Evolutionary conservation across 495 filamentous ascomycete genomes (phyloP), one percentile per base, ranked within the genome.

Genomic region (Aspergillus homomorphus): DNA sequence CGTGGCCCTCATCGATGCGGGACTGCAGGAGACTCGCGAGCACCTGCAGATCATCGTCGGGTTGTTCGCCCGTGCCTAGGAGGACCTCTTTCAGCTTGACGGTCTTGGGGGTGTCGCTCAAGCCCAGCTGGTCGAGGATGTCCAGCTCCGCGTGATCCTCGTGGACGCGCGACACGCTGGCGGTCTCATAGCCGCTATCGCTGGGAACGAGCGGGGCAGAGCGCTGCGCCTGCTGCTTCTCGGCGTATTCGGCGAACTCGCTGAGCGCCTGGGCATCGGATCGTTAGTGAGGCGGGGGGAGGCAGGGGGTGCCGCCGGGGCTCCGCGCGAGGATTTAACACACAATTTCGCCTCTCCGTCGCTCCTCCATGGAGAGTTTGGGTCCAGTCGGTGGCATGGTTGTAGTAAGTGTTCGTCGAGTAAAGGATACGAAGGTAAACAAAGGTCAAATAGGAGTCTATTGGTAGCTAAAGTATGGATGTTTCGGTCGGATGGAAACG

Each of bases 201-300:
- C 74, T 76, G 20, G 75, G 74, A 15, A 67, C 71, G 20, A 61
- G 63, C 23, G 70, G 62, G 20, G 65, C 68, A 76, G 62, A 87
- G 69, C 56, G 86, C 74, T 74, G 92, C 4, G 84, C 82, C 71
- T 97, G 93, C 70, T 98, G 91, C 73, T 92, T 87, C 71, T 97
- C 92, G 57, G 96, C 95, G 63, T 96, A 98, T 71, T 98, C 94
- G 69, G 95, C 91, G 68, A 98, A 98, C 63, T 97, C 94, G 79
- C 89, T 93, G 58, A 98, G 80, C 19, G 94, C 94, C 90, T 94
- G 60, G 1, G 26, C 22, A 26, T n/a, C 7, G 30, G 30, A 18
- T n/a, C 18, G 38, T 49, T 53, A 52, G 33, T 46, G 23, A 16
- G 33, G 12, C 18, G 54, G 46, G 33, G 41, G 19, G 38, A 56